Base-by-base conservation (phyloP, 768 basidiomycete species). In the Tremella mesenterica region DNA sequence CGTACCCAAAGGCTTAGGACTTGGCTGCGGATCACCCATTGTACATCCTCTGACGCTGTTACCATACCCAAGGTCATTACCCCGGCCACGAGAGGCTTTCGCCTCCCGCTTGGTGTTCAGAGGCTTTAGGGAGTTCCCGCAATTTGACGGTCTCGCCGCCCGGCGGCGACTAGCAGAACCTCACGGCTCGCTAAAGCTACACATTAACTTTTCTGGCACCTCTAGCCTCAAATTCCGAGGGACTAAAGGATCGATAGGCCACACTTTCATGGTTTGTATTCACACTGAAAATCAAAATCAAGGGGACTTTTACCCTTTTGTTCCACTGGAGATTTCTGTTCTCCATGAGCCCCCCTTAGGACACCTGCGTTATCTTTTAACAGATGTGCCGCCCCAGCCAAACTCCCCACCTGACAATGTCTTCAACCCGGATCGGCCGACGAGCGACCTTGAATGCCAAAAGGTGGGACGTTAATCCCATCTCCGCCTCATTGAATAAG, bases 171-270 rank as follows among this genome's bases (percentile, higher is more conserved):
- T 36, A 36, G 33, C 33, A 18, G 12, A 36, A 36, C 12, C 33
- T 36, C 18, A 10, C 33, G 18, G 12, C 18, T 18, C 33, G 33
- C 33, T 36, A 36, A 36, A 36, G 33, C 33, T 36, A 36, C 33
- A 36, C 33, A 36, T 36, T 83, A 77, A 81, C 79, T 82, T 83
- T 82, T 82, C 81, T 82, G 81, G 80, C 82, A 83, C 81, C 81
- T 82, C 82, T 83, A 81, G 81, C 81, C 80, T 81, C 79, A 81
- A 81, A 82, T 79, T 81, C 82, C 74, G 79, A 81, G 80, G 80
- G 80, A 81, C 81, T 81, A 82, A 84, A 83, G 81, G 82, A 83
- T 83, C 81, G 81, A 83, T 83, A 82, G 82, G 81, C 83, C 81
- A 81, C 81, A 80, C 82, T 84, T 83, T 83, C 81, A 82, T 81